Percentiles rank a stretch among this genome's conserved stretches.
Evolutionary conservation across 2,329 filamentous ascomycete genomes (phyloP).

Genomic region (Ophiosphaerella herpotricha): DNA sequence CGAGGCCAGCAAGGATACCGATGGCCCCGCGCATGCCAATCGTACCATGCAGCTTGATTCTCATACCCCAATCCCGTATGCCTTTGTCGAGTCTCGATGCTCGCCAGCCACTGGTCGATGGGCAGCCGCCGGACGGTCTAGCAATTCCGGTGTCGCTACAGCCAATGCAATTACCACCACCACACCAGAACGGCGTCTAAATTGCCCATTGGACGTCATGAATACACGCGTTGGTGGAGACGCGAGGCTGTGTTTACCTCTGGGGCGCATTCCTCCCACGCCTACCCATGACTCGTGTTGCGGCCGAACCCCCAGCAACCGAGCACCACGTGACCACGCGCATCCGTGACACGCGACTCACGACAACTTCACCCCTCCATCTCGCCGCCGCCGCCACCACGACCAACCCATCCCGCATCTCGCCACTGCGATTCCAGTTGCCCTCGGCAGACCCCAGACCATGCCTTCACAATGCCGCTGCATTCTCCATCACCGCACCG

Average conservation of each 20-base stretch:
- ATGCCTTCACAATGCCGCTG: conserved; percentile 24
- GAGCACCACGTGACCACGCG: conserved; percentile 1
- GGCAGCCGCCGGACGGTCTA: too few relatives aligned
- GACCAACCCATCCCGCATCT: not conserved
- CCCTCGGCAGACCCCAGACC: conserved; percentile 7
- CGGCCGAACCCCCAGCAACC: too few relatives aligned
- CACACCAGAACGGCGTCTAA: too few relatives aligned
- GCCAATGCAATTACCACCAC: too few relatives aligned
- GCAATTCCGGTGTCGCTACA: too few relatives aligned
- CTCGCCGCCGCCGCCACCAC: conserved; percentile 5
- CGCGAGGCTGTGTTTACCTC: too few relatives aligned
- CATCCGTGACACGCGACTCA: conserved; percentile 13
- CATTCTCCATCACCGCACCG: conserved; percentile 41
- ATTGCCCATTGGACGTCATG: too few relatives aligned
- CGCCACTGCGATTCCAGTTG: not conserved
- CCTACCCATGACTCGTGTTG: too few relatives aligned
- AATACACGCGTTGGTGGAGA: too few relatives aligned
- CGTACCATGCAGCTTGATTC: conserved; percentile 10
- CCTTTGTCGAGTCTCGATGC: too few relatives aligned
- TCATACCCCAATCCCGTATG: not conserved
- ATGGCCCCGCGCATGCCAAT: conserved; percentile 18
- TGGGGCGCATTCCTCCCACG: too few relatives aligned
- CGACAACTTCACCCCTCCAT: conserved; percentile 1
- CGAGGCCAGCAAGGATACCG: conserved; percentile 16
- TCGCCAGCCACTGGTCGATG: too few relatives aligned